phyloP scores from a whole-genome alignment of 768 basidiomycete species.

The Lyophyllum atratum region DNA sequence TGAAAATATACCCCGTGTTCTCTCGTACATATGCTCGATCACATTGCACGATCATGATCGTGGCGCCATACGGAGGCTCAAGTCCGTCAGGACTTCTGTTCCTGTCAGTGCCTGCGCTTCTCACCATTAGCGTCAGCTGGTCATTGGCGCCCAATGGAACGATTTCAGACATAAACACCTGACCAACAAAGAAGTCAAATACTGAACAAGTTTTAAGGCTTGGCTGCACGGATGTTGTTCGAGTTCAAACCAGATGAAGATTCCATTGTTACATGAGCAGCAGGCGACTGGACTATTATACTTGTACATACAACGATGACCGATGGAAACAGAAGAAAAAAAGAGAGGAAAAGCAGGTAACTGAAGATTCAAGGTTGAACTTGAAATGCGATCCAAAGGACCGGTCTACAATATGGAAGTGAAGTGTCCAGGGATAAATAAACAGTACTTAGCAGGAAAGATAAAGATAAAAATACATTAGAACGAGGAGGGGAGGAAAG shows the following conservation, averaged over 20 bases:
- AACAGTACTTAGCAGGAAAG: neutral
- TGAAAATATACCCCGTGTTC: too few relatives aligned
- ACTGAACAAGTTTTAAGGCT: neutral
- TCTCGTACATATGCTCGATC: too few relatives aligned
- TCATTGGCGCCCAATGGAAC: neutral
- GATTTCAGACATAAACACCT: too few relatives aligned
- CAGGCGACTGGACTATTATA: neutral
- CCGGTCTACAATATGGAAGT: neutral
- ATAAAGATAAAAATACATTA: neutral
- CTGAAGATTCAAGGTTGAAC: neutral
- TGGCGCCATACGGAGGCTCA: neutral
- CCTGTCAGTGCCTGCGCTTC: too few relatives aligned
- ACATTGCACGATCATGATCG: neutral
- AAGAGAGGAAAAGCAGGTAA: neutral
- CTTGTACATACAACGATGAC: neutral
- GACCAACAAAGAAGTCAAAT: neutral
- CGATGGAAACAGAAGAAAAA: neutral
- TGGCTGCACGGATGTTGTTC: neutral
- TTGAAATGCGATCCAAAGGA: neutral
- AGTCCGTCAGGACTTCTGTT: neutral
- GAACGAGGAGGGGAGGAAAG: neutral
- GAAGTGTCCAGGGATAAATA: neutral
- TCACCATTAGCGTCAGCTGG: neutral
- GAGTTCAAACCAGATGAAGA: neutral
- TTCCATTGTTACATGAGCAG: slow-evolving; percentile 2